Evolutionary conservation across 768 basidiomycete genomes (phyloP).

Genomic region (Sporobolomyces roseus): DNA sequence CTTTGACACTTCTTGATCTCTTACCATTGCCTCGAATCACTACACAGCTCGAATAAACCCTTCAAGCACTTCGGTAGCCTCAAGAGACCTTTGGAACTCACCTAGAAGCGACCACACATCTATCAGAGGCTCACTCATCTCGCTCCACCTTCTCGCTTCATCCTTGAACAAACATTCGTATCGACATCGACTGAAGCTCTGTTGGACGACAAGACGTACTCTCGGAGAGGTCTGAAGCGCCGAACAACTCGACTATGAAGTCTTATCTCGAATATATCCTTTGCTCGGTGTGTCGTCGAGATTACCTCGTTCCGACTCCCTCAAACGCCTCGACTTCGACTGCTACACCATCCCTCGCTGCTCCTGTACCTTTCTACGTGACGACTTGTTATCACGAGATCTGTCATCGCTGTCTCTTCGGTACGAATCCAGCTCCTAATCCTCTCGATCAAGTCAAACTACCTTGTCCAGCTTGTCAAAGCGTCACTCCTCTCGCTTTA

Average conservation of each 20-base stretch:
- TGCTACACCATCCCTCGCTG: not conserved
- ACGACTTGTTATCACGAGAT: conserved; percentile 24
- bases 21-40: not conserved
- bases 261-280: conserved; percentile 3
- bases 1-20: not conserved
- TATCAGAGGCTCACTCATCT: not conserved
- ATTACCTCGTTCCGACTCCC: not conserved
- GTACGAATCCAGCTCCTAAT: not conserved
- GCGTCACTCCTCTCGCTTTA: not conserved
- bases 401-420: conserved; percentile 13
- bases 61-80: not conserved
- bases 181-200: not conserved
- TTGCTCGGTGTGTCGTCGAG: conserved; percentile 23
- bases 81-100: not conserved
- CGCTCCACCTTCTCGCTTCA: not conserved
- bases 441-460: not conserved
- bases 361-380: conserved; percentile 11
- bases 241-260: not conserved
- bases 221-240: not conserved
- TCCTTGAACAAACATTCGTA: not conserved
- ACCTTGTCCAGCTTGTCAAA: conserved; percentile 21
- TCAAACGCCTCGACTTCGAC: not conserved
- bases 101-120: not conserved
- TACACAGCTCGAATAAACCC: not conserved
- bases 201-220: not conserved